A percentile compares a stretch with the other conserved stretches of the same genome.
These are phyloP conservation scores for Rhododendron griersonianum DNA, from an alignment of 148 eudicot species.

Conservation along the genomic window DNA sequence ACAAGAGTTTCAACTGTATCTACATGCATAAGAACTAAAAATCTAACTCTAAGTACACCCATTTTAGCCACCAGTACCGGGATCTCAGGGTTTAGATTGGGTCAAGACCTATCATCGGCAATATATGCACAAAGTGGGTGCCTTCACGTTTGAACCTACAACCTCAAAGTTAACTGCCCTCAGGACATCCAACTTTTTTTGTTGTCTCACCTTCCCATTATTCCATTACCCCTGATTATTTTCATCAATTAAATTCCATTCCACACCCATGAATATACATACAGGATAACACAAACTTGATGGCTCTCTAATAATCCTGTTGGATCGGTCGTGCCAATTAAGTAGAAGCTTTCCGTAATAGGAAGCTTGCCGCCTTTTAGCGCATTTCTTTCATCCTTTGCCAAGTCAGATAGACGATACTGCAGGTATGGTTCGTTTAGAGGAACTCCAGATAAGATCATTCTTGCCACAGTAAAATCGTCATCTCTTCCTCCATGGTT, in stretches of 20 bases:
- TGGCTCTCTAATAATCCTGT: constrained; percentile 45
- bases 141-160: background rate
- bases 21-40: background rate
- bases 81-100: background rate
- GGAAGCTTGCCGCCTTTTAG: constrained; percentile 65
- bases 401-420: constrained; percentile 37
- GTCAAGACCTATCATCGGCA: background rate
- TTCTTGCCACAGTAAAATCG: constrained; percentile 34
- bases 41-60: background rate
- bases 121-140: background rate
- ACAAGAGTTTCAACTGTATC: background rate
- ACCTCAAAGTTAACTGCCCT: background rate
- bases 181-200: background rate
- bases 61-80: background rate
- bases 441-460: constrained; percentile 73
- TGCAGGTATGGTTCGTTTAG: constrained; percentile 70
- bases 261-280: constrained; percentile 19
- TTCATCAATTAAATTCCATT: background rate
- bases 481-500: constrained; percentile 47
- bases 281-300: constrained; percentile 86
- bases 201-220: background rate
- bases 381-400: constrained; percentile 40
- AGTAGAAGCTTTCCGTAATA: constrained; percentile 52
- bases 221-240: background rate
- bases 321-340: constrained; percentile 97